Conservation (phyloP, 2,329 filamentous ascomycete genomes). For the Xylariaceae sp. region DNA sequence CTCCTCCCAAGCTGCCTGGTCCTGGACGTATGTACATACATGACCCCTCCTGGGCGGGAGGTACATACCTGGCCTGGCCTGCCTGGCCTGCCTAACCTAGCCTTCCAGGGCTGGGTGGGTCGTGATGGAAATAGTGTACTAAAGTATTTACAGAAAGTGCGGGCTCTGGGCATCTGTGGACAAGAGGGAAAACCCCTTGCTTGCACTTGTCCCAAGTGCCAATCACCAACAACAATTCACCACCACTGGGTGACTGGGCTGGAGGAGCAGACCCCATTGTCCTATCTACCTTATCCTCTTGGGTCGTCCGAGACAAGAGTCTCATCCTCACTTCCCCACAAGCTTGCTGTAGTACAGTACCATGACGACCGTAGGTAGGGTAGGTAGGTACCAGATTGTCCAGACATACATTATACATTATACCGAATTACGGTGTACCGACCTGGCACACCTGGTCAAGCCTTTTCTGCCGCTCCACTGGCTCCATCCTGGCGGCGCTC, state of each 20-base stretch:
- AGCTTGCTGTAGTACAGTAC: conserved; percentile 1
- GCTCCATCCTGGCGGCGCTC: too few relatives aligned
- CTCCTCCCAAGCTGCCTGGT: too few relatives aligned
- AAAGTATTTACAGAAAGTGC: conserved; percentile 26
- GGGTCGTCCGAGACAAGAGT: conserved; percentile 9
- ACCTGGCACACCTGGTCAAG: too few relatives aligned
- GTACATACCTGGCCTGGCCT: too few relatives aligned
- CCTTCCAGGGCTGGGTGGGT: too few relatives aligned
- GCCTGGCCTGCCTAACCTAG: too few relatives aligned
- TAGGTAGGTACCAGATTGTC: background rate
- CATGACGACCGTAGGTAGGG: conserved; percentile 2
- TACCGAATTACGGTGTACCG: too few relatives aligned
- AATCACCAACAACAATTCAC: conserved; percentile 9
- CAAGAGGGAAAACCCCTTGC: conserved; percentile 22
- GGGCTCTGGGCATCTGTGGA: conserved; percentile 13
- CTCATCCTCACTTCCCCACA: conserved; percentile 2
- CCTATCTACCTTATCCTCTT: conserved; percentile 5
- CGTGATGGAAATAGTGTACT: too few relatives aligned
- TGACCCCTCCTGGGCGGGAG: too few relatives aligned
- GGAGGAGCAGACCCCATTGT: conserved; percentile 8
- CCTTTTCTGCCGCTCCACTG: too few relatives aligned
- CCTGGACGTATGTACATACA: too few relatives aligned
- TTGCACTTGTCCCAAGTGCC: conserved; percentile 20
- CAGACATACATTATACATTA: background rate
- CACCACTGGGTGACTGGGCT: conserved; percentile 14